Evolutionary conservation across 331 rosid species (phyloP).

Genomic region (Rosa hybrid): DNA sequence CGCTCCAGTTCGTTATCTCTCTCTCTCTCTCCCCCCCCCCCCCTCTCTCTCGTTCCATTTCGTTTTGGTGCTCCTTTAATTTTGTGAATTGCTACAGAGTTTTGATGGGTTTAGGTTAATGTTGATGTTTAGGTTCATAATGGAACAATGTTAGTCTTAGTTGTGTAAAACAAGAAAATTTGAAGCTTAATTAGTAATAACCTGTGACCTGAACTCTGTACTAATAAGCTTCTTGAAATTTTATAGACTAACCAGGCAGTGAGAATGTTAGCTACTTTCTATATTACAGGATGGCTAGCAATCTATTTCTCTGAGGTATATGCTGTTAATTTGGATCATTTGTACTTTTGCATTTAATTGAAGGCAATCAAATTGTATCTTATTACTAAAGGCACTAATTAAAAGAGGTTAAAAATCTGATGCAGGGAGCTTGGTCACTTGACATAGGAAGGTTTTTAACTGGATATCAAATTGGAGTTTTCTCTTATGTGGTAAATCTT

Average conservation of each 20-base stretch:
- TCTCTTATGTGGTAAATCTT: constrained; percentile 47
- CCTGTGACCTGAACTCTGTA: constrained; percentile 1
- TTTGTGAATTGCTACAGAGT: too few relatives aligned
- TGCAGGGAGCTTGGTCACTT: constrained; percentile 59
- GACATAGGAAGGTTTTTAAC: constrained; percentile 68
- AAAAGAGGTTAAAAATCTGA: neutral
- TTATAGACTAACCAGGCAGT: constrained; percentile 52
- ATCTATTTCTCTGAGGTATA: constrained; percentile 64
- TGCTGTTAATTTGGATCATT: neutral
- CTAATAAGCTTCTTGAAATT: neutral
- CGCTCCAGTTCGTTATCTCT: too few relatives aligned
- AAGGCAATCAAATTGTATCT: neutral
- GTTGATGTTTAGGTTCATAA: too few relatives aligned
- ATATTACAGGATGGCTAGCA: constrained; percentile 83
- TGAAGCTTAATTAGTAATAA: neutral
- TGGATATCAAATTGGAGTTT: constrained; percentile 56
- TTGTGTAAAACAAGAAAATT: neutral
- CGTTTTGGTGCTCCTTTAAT: too few relatives aligned
- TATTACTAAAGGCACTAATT: neutral
- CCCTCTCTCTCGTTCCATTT: too few relatives aligned
- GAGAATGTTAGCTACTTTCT: constrained; percentile 67
- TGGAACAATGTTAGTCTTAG: too few relatives aligned
- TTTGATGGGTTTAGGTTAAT: too few relatives aligned
- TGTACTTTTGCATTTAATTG: neutral
- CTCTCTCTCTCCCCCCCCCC: too few relatives aligned